phyloP scores from a whole-genome alignment of 257 asterid genomes.

The Cruciata laevipes region DNA sequence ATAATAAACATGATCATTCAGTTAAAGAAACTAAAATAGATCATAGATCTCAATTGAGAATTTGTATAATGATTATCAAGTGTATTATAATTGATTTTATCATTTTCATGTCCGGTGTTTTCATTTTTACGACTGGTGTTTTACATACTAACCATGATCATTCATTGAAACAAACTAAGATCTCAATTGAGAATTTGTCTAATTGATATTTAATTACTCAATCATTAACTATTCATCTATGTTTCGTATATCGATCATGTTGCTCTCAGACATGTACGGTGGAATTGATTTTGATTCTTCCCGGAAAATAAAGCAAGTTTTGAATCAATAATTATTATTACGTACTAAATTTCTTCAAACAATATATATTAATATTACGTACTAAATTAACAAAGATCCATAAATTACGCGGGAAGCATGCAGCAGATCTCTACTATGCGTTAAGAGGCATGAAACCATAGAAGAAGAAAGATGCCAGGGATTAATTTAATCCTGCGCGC shows the following conservation, averaged over 20 bases:
- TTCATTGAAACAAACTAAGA: too few species aligned
- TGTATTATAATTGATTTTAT: too few species aligned
- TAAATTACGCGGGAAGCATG: conserved; percentile 25
- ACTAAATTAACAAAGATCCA: conserved; percentile 20
- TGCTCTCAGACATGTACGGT: conserved; percentile 25
- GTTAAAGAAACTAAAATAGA: too few species aligned
- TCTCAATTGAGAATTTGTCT: too few species aligned
- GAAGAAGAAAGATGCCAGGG: not conserved
- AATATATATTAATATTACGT: not conserved
- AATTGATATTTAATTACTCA: not conserved
- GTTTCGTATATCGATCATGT: conserved; percentile 27
- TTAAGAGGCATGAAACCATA: not conserved
- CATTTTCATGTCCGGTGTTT: too few species aligned
- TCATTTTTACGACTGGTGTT: too few species aligned
- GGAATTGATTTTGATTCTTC: not conserved
- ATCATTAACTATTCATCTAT: not conserved
- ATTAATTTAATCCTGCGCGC: not conserved
- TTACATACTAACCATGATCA: too few species aligned
- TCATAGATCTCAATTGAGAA: too few species aligned
- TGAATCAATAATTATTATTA: not conserved
- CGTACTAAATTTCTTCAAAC: too few species aligned
- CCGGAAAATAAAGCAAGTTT: conserved; percentile 12
- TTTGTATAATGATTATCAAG: too few species aligned
- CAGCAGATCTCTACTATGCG: not conserved
- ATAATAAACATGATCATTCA: too few species aligned